Evolutionary conservation across 441 rosid genomes (phyloP), one percentile per base, ranked within the genome.

Genomic region (Dalechampia spathulata): DNA sequence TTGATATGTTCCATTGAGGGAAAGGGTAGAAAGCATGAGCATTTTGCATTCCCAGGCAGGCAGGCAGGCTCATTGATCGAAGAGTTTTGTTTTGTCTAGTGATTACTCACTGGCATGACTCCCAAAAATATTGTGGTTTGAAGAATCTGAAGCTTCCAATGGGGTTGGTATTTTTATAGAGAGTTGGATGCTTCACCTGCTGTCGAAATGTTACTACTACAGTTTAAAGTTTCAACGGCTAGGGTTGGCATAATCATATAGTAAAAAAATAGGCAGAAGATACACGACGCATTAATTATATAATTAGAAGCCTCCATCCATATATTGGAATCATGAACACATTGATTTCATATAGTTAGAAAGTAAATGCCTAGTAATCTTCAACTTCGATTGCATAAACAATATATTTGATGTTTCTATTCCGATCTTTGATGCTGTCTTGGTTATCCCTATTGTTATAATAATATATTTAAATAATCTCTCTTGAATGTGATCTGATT

Each of bases 261-360:
- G n/a, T n/a, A n/a, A n/a, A n/a, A n/a, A n/a, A n/a, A n/a, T n/a
- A n/a, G n/a, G n/a, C n/a, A n/a, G 71, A 71, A 74, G 69, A 25
- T 42, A 6, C 15, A n/a, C n/a, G n/a, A n/a, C 61, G 2, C 53
- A 66, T 49, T 71, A 72, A 52, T 77, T 71, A 65, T 75, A 65
- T 55, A 42, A 62, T 59, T 75, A 69, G 96, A 85, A 90, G 85
- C 68, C 72, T 85, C 97, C 71, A 72, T 65, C 60, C 9, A 70
- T 64, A 63, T 50, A 58, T 40, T 44, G 69, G 76, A 73, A 74
- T 73, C 71, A 70, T 67, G 75, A 72, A 78, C 90, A 82, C 79
- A 76, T 83, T 86, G 77, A 86, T 81, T 83, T 86, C 87, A 65
- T 72, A 78, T 66, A 68, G 72, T 63, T 56, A 37, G 44, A 51